Evolutionary conservation across 768 basidiomycete species (phyloP), one percentile per base, ranked within the genome.

Genomic region (Serendipita sp.): DNA sequence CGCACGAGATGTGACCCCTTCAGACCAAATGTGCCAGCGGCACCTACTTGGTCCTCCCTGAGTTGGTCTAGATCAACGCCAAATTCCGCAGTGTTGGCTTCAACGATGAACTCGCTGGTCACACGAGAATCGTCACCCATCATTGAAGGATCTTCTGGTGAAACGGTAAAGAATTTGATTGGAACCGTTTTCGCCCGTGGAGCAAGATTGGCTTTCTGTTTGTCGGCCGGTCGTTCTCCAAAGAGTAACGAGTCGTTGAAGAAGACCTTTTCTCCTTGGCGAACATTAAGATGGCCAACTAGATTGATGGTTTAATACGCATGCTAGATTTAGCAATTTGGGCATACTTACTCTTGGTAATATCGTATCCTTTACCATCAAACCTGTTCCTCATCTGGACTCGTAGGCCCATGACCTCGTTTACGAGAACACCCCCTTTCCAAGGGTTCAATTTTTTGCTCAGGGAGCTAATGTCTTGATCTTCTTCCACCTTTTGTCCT

Each of bases 281-380:
- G 80, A 45, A 94, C 85, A 43, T 83, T 76, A 69, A 91, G 84
- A 63, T 87, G 90, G 0, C 90, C 91, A 69, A 94, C 90, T 93
- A 65, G 27, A 40, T 52, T 34, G 2, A 55, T 65, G 52, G 64
- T 45, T 13, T 65, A 5, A 31, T 33, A 52, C n/a, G 34, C 62
- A 3, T 37, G 52, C 23, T 23, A 23, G 23, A 23, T 62, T 67
- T 69, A 8, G 23, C 27, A 13, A 65, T 10, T 23, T 64, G 11
- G 43, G 43, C 29, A 18, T 18, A 72, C 86, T 70, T 68, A 93
- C 93, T 75, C 76, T 83, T 89, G 37, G 86, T 80, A 63, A 97
- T 79, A 68, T 95, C 89, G 68, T 91, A 95, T 5, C 92, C 92
- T 68, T 79, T 84, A 11, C 86, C 85, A 68, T 94, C 92, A 63